Evolutionary conservation across 352 stramenopile genomes (phyloP).

Genomic region (Hyaloperonospora brassicae): DNA sequence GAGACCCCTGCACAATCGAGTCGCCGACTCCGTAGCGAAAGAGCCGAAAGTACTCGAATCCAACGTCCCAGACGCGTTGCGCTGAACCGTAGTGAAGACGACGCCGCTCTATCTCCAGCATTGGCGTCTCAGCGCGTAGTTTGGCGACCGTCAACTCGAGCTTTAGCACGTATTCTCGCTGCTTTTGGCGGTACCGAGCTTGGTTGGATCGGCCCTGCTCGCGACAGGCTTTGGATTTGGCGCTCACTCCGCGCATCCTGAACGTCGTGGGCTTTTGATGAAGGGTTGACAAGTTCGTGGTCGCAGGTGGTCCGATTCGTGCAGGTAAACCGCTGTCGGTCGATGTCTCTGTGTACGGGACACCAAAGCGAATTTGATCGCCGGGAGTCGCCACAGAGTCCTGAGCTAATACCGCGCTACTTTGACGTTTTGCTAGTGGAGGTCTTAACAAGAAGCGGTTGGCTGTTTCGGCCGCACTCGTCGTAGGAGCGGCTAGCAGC

Average conservation of each 20-base stretch:
- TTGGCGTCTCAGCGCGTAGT: conserved; percentile 33
- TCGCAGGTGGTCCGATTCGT: conserved; percentile 9
- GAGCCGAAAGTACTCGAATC: conserved; percentile 30
- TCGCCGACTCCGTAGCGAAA: conserved; percentile 24
- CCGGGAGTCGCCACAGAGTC: conserved; percentile 3
- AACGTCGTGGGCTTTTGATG: not conserved
- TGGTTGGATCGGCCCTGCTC: conserved; percentile 55
- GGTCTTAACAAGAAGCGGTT: conserved; percentile 5
- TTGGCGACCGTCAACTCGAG: conserved; percentile 28
- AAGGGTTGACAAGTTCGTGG: conserved; percentile 16
- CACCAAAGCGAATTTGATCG: not conserved
- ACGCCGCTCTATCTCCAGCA: conserved; percentile 23
- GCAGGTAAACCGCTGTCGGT: conserved; percentile 11
- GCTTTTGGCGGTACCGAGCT: conserved; percentile 46
- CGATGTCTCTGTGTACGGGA: not conserved
- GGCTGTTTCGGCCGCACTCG: conserved; percentile 8
- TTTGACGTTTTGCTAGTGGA: conserved; percentile 8
- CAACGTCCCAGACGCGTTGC: conserved; percentile 25
- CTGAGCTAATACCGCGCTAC: not conserved
- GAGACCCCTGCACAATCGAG: conserved; percentile 10
- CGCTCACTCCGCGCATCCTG: conserved; percentile 26
- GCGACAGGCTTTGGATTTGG: conserved; percentile 39
- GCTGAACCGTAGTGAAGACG: conserved; percentile 22
- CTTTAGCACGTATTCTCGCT: conserved; percentile 26
- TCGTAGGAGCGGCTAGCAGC: conserved; percentile 5